Base-by-base conservation (phyloP, 257 asterid species). In the Linderniella brevidens region DNA sequence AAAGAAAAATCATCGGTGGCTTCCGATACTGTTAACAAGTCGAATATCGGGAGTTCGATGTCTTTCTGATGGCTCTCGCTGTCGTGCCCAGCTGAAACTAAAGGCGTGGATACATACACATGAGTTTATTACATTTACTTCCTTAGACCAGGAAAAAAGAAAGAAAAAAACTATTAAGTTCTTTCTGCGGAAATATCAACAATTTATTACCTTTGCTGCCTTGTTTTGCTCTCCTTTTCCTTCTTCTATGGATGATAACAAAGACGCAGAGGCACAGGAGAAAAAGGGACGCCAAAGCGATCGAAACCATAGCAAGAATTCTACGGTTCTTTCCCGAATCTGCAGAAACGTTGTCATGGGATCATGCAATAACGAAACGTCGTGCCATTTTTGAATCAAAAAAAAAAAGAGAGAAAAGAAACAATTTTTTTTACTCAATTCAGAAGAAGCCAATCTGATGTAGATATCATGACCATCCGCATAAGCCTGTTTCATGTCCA, bases 401-500 rank as follows among this genome's bases (percentile, higher is more conserved):
- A 10, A 39, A 11, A 3, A 9, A 9, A 10, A 6, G 3, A 3
- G 32, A 6, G 3, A 3, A 6, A 25, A 25, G 32, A 25, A 25
- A 25, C 3, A 12, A 8, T 49, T 8, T 25, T 29, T 54, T 74
- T 5, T 72, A 88, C 98, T 93, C 63, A 72, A 62, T 45, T 76
- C 86, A 3, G 80, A 55, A 19, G 80, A 75, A 3, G 96, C 63
- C 35, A 75, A 75, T 50, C 94, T 68, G 32, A 77, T 56, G 43
- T 78, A 70, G 8, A 85, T 75, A 41, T 67, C 63, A 66, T 90
- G 94, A 10, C 92, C 98, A 46, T 73, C 53, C 54, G 57, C 68
- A 49, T 93, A 72, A 50, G 72, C 85, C 70, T 73, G 95, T 70
- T 94, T 37, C 87, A 90, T 67, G 17, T 90, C 98, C 20, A 76